Conservation (phyloP, 1,139 yeast genomes). For the Yarrowia galli region DNA sequence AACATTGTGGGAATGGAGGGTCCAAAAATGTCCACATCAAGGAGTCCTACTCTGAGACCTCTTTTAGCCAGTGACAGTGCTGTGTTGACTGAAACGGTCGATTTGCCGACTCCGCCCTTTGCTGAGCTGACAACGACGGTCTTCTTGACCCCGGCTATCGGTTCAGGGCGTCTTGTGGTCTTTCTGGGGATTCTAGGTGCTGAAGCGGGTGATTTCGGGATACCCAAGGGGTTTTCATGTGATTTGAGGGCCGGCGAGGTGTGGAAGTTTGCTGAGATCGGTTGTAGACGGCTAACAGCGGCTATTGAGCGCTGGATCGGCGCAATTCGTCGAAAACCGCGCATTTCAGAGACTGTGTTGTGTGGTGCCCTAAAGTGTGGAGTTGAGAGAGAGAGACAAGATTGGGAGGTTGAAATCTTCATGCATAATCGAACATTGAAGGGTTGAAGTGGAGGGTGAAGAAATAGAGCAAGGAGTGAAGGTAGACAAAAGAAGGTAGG, state of each 20-base stretch:
- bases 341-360: not conserved
- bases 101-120: constrained; percentile 78
- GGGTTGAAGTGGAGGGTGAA: not conserved
- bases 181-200: constrained; percentile 60
- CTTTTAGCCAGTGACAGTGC: constrained; percentile 66
- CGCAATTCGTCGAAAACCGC: not conserved
- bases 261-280: constrained; percentile 41
- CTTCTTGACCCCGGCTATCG: constrained; percentile 67
- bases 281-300: constrained; percentile 10
- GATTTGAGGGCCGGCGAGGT: constrained; percentile 39
- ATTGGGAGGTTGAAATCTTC: constrained; percentile 12
- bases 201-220: constrained; percentile 44
- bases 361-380: not conserved
- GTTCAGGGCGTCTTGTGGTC: constrained; percentile 48
- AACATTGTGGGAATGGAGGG: constrained; percentile 80
- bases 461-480: not conserved
- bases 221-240: constrained; percentile 64
- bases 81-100: constrained; percentile 63
- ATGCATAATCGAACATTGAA: constrained; percentile 7
- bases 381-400: not conserved
- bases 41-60: constrained; percentile 69
- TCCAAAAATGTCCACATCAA: constrained; percentile 86
- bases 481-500: too few relatives aligned
- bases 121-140: constrained; percentile 78
- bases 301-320: not conserved